Percentiles rank a stretch among this genome's conserved stretches.
Conservation (phyloP, 208 protist species). For the Lotmaria passim region DNA sequence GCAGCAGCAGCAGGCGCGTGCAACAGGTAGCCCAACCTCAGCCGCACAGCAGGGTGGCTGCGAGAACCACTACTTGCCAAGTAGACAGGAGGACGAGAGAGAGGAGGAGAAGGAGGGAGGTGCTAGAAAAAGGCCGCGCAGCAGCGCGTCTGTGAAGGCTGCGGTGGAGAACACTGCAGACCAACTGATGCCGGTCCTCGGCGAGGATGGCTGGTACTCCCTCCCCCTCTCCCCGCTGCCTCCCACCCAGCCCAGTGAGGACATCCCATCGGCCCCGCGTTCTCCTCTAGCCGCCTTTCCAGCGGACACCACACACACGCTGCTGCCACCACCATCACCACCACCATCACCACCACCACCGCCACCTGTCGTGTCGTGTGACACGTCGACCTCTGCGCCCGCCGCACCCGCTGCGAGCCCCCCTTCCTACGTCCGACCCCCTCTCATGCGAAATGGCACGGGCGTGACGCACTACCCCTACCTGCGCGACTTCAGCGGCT, state of each 20-base stretch:
- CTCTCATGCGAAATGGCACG: slow-evolving; percentile 40
- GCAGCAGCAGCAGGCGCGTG: neutral
- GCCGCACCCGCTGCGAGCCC: neutral
- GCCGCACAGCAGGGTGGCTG: neutral
- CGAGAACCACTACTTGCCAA: neutral
- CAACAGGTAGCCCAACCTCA: neutral
- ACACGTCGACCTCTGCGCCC: neutral
- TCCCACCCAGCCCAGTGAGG: slow-evolving; percentile 1
- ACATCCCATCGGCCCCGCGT: neutral
- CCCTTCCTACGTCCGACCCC: neutral
- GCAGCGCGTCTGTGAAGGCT: neutral
- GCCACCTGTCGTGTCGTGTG: neutral
- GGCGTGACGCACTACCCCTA: neutral
- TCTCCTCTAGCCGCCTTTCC: neutral
- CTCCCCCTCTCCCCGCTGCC: slow-evolving; percentile 7
- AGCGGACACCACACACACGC: neutral
- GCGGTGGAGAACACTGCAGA: neutral
- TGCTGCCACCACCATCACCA: neutral
- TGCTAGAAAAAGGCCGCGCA: too few species aligned
- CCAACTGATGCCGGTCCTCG: neutral
- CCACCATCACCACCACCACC: neutral
- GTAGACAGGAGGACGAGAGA: neutral
- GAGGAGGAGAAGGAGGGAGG: neutral
- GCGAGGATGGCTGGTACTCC: slow-evolving; percentile 2
- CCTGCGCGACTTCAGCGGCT: slow-evolving; percentile 66